A percentile compares a stretch with the other conserved stretches of the same genome.
phyloP scores from a whole-genome alignment of 306 rosid genomes.

The Canavalia gladiata region DNA sequence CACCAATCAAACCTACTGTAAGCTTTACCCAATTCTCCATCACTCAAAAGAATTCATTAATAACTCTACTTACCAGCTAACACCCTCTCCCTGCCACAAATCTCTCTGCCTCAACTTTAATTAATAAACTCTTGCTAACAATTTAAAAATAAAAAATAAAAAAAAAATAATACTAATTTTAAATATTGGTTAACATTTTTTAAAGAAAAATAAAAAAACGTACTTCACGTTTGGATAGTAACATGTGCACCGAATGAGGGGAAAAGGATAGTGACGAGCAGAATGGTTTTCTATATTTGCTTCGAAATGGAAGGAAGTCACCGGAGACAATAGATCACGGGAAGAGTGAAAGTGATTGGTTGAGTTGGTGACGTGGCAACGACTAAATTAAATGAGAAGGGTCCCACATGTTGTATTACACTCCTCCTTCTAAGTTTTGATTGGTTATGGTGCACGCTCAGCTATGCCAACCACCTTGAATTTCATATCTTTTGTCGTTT shows the following conservation, averaged over 20 bases:
- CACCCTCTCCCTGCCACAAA: no score
- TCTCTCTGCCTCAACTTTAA: no score
- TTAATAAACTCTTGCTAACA: no score
- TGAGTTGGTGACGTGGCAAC: background rate
- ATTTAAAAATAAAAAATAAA: no score
- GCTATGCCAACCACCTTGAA: background rate
- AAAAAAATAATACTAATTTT: no score
- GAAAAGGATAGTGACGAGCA: background rate
- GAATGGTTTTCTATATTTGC: no score
- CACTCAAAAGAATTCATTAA: no score
- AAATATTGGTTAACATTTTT: no score
- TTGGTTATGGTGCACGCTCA: background rate
- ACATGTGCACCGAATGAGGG: background rate
- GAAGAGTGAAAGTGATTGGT: background rate
- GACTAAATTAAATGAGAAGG: background rate
- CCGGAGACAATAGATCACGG: background rate
- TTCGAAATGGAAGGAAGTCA: background rate
- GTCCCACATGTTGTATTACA: background rate
- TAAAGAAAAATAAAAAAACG: background rate
- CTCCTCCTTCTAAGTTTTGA: background rate
- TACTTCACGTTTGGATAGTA: background rate
- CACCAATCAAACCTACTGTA: no score
- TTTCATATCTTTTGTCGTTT: background rate
- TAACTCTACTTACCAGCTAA: no score
- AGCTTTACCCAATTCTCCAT: no score